Conservation (phyloP, 1,139 yeast species). For the Candida gigantensis region DNA sequence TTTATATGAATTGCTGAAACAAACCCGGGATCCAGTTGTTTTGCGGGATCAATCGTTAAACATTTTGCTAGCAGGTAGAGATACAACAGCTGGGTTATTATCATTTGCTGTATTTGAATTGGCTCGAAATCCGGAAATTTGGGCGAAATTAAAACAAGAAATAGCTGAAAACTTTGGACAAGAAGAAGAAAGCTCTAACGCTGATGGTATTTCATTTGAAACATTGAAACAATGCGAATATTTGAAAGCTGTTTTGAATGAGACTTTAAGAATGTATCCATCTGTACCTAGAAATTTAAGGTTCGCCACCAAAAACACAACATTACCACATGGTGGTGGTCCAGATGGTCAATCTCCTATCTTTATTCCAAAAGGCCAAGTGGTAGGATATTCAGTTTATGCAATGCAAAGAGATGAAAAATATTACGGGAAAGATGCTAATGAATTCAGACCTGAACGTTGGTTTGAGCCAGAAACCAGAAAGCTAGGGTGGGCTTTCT, state of each 20-base stretch:
- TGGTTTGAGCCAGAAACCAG: constrained; percentile 32
- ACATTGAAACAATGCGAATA: constrained; percentile 47
- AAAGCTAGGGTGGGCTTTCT: constrained; percentile 38
- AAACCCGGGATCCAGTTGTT: constrained; percentile 42
- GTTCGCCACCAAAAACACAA: constrained; percentile 42
- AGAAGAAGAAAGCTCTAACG: not conserved
- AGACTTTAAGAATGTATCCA: constrained; percentile 51
- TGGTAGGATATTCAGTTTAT: constrained; percentile 33
- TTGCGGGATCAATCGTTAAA: constrained; percentile 48
- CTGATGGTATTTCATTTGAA: constrained; percentile 30
- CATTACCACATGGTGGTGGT: constrained; percentile 57
- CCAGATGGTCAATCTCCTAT: constrained; percentile 42
- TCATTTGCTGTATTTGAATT: constrained; percentile 43
- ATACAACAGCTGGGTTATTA: constrained; percentile 48
- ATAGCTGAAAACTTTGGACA: constrained; percentile 31
- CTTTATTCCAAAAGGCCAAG: constrained; percentile 41
- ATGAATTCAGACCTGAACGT: constrained; percentile 48
- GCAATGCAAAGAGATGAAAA: constrained; percentile 39
- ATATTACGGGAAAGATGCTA: constrained; percentile 50
- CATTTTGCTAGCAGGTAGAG: constrained; percentile 49
- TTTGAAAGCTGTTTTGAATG: constrained; percentile 49
- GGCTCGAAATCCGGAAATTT: constrained; percentile 40
- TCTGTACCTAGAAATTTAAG: constrained; percentile 53
- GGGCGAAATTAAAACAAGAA: constrained; percentile 34
- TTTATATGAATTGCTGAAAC: constrained; percentile 47